These are phyloP conservation scores for Cicer arietinum DNA, from an alignment of 306 rosid species.

Conservation along the genomic window DNA sequence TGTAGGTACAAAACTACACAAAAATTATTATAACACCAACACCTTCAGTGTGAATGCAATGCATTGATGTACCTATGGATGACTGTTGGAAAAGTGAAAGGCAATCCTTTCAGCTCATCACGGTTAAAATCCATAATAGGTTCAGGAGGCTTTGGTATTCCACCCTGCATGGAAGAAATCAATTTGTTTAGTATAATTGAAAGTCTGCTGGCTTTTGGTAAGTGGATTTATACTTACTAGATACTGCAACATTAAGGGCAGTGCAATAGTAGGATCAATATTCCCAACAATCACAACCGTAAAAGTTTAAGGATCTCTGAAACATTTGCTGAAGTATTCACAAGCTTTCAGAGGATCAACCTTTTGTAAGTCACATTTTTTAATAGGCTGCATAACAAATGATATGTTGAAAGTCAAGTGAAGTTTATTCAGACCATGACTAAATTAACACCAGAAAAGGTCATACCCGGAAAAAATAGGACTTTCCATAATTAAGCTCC, in stretches of 20 bases:
- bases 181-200: conserved; percentile 38
- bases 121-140: conserved; percentile 76
- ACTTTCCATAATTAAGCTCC: conserved; percentile 98
- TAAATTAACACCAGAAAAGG: conserved; percentile 41
- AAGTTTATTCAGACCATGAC: conserved; percentile 28
- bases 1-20: conserved; percentile 9
- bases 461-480: conserved; percentile 89
- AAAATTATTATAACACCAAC: conserved; percentile 22
- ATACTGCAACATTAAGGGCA: conserved; percentile 91
- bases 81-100: conserved; percentile 77
- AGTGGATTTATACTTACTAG: conserved; percentile 63
- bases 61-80: conserved; percentile 62
- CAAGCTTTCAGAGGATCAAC: conserved; percentile 92
- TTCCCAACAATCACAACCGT: conserved; percentile 90
- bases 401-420: conserved; percentile 48
- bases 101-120: conserved; percentile 85
- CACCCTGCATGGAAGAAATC: conserved; percentile 70
- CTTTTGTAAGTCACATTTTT: conserved; percentile 74
- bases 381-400: conserved; percentile 72
- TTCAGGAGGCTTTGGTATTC: conserved; percentile 84
- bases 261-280: conserved; percentile 77
- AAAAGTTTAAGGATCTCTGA: conserved; percentile 92
- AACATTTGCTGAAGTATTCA: conserved; percentile 91
- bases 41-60: conserved; percentile 35
- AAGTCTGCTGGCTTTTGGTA: conserved; percentile 34